Evolutionary conservation across 1,139 yeast species (phyloP), one percentile per base, ranked within the genome.

Genomic region (Debaryomyces psychrophilus): DNA sequence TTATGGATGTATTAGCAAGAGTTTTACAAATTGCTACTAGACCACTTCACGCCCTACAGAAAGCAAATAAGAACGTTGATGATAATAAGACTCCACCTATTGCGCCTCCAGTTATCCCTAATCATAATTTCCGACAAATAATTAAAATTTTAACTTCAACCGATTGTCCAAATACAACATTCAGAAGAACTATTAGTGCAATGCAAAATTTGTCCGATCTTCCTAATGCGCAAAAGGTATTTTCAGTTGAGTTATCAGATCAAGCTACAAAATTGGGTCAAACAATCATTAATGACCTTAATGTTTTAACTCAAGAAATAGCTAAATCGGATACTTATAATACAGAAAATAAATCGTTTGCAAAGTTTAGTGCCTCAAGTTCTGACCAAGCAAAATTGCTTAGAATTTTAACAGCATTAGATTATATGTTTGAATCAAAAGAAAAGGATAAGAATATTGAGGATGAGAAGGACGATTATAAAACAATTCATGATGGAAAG

Each of bases 351-450:
- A 81, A 79, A 43, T 65, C 78, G 1, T 73, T 90, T 53, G 71
- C 81, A 14, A 82, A 81, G 55, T 90, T 92, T 59, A 87, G 95
- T 12, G 83, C 92, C 0, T 82, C 92, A 2, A 83, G 89, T 42
- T 87, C 97, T 0, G 90, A 87, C 50, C 98, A 92, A 63, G 90
- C 97, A 8, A 90, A 90, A 58, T 68, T 93, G 17, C 71, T 93
- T 48, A 76, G 97, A 45, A 85, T 90, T 5, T 73, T 92, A 55
- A 92, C 98, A 0, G 97, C 97, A 0, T 76, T 92, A 51, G 97
- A 92, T 59, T 90, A 87, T 58, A 76, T 92, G 65, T 87, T 82
- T 64, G 87, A 83, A 50, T 65, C 75, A 1, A 69, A 61, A 29
- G 66, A 61, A 31, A 59, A 60, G 31, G 60, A 59, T 27, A 51